These are phyloP conservation scores for Westerdykella ornata DNA, from an alignment of 2,329 filamentous ascomycete species.

Conservation along the genomic window DNA sequence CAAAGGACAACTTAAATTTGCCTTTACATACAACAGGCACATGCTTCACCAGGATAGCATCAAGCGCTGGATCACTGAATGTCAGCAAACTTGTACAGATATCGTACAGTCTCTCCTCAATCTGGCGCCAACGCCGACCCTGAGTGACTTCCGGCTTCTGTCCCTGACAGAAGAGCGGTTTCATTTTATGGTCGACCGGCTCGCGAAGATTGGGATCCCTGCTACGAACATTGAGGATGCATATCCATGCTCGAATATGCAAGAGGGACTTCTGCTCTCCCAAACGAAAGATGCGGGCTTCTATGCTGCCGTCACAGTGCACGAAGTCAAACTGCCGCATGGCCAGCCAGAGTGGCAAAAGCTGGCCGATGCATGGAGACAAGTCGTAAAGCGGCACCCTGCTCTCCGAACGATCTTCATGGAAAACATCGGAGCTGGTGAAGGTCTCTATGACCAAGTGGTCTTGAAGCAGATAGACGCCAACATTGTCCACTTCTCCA, in stretches of 20 bases:
- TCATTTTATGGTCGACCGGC: conserved; percentile 34
- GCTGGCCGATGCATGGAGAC: conserved; percentile 23
- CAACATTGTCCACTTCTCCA: conserved; percentile 21
- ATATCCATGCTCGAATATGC: conserved; percentile 31
- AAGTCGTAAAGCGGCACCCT: conserved; percentile 25
- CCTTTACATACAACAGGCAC: conserved; percentile 46
- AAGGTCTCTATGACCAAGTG: conserved; percentile 28
- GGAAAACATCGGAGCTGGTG: conserved; percentile 25
- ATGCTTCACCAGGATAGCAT: conserved; percentile 45
- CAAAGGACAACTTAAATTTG: conserved; percentile 43
- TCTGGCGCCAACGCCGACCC: conserved; percentile 32
- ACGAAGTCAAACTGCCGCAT: conserved; percentile 19
- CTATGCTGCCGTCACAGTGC: conserved; percentile 28
- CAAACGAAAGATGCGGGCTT: conserved; percentile 27
- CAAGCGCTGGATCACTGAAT: conserved; percentile 39
- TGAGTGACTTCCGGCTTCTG: conserved; percentile 43
- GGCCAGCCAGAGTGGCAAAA: conserved; percentile 9
- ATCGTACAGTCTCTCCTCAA: conserved; percentile 22
- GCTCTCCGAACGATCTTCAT: conserved; percentile 29
- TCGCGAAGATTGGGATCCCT: conserved; percentile 34
- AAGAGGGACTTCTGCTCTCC: conserved; percentile 28
- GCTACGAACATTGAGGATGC: conserved; percentile 39
- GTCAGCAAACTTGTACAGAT: conserved; percentile 27
- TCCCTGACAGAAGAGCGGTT: conserved; percentile 41
- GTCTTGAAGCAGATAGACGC: conserved; percentile 23